These are phyloP conservation scores for Venturia effusa DNA, from an alignment of 2,329 filamentous ascomycete genomes.

Conservation along the genomic window DNA sequence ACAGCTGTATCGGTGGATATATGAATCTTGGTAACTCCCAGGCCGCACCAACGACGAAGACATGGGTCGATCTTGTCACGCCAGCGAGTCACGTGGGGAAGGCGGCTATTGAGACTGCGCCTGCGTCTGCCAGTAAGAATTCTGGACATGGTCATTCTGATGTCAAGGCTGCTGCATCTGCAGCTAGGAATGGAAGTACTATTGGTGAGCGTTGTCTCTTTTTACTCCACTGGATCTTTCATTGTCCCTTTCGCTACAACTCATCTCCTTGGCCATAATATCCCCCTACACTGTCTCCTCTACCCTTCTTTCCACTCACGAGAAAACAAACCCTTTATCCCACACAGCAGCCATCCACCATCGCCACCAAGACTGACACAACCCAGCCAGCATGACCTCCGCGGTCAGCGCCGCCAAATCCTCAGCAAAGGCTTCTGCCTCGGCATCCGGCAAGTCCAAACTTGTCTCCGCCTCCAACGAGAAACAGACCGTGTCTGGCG, in stretches of 20 bases:
- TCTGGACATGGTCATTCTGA: too few relatives aligned
- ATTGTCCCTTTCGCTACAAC: neutral
- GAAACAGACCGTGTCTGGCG: neutral
- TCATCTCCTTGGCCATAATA: neutral
- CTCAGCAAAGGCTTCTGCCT: neutral
- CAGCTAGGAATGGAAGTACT: slow-evolving; percentile 6
- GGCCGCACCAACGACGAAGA: slow-evolving; percentile 7
- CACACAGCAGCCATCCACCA: neutral
- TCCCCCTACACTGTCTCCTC: neutral
- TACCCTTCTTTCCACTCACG: neutral
- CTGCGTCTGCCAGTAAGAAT: too few relatives aligned
- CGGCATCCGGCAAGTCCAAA: neutral
- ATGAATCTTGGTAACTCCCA: slow-evolving; percentile 33
- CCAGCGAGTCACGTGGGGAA: slow-evolving; percentile 10
- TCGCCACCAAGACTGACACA: neutral
- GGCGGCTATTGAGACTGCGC: neutral
- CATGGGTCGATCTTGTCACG: slow-evolving; percentile 5
- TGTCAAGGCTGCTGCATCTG: slow-evolving; percentile 15
- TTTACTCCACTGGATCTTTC: neutral
- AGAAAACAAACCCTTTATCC: neutral
- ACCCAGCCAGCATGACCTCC: slow-evolving; percentile 3
- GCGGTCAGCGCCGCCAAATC: neutral
- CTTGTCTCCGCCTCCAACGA: neutral
- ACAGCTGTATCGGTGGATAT: slow-evolving; percentile 37
- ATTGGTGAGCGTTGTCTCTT: neutral